phyloP scores from a whole-genome alignment of 257 asterid genomes.

The Plantago elongata region DNA sequence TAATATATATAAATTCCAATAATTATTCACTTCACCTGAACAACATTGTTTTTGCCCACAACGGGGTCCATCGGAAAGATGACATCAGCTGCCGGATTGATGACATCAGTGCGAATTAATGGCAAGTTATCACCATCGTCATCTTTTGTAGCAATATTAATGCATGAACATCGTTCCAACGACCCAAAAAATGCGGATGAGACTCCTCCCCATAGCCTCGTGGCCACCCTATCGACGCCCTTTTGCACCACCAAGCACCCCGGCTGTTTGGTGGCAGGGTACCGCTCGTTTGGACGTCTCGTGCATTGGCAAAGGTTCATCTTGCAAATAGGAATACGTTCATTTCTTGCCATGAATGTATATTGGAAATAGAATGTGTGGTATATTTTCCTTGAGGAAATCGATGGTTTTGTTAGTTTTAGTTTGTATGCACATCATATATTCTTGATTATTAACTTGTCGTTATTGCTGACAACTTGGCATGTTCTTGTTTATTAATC shows the following conservation, averaged over 20 bases:
- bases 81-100: slow-evolving; percentile 18
- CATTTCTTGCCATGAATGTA: slow-evolving; percentile 23
- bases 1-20: no score
- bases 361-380: background rate
- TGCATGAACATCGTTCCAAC: slow-evolving; percentile 45
- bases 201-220: slow-evolving; percentile 35
- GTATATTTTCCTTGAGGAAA: slow-evolving; percentile 13
- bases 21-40: slow-evolving; percentile 15
- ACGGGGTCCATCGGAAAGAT: background rate
- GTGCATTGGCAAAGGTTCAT: slow-evolving; percentile 30
- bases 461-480: slow-evolving; percentile 21
- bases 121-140: slow-evolving; percentile 33
- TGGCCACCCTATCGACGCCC: slow-evolving; percentile 35
- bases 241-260: slow-evolving; percentile 22
- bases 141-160: slow-evolving; percentile 42
- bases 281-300: slow-evolving; percentile 13
- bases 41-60: slow-evolving; percentile 2
- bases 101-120: slow-evolving; percentile 26
- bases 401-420: slow-evolving; percentile 17
- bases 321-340: slow-evolving; percentile 18
- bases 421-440: slow-evolving; percentile 22
- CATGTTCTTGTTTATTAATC: slow-evolving; percentile 24
- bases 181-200: slow-evolving; percentile 41
- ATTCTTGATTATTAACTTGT: slow-evolving; percentile 11
- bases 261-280: slow-evolving; percentile 18